phyloP scores from a whole-genome alignment of 1,284 basidiomycete species.

The Tremellales sp. region DNA sequence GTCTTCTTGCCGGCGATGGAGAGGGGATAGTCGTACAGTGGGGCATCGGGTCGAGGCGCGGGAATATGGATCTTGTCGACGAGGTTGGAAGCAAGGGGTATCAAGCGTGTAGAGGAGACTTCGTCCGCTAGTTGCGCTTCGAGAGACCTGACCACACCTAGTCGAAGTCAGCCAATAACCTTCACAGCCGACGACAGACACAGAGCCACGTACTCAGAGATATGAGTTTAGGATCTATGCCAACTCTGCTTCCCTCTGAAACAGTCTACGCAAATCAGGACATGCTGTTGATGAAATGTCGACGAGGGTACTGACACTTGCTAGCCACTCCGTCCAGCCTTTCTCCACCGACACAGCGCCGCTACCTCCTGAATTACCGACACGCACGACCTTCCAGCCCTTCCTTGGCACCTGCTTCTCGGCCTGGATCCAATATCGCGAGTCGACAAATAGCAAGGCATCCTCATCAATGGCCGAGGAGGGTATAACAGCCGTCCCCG shows the following conservation, averaged over 20 bases:
- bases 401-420: slow-evolving; percentile 67
- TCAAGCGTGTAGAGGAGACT: slow-evolving; percentile 59
- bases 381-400: slow-evolving; percentile 66
- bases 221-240: slow-evolving; percentile 84
- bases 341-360: slow-evolving; percentile 51
- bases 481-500: slow-evolving; percentile 74
- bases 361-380: slow-evolving; percentile 55
- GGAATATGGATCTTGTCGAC: slow-evolving; percentile 78
- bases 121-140: slow-evolving; percentile 48
- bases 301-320: slow-evolving; percentile 55
- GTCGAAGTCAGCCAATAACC: neutral
- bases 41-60: slow-evolving; percentile 62
- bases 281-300: too few species aligned
- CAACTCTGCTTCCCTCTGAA: slow-evolving; percentile 60
- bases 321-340: slow-evolving; percentile 75
- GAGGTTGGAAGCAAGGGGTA: slow-evolving; percentile 61
- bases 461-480: slow-evolving; percentile 57
- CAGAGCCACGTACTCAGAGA: slow-evolving; percentile 54
- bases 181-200: neutral
- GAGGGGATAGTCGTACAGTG: slow-evolving; percentile 69
- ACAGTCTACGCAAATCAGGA: too few species aligned
- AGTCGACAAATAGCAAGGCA: slow-evolving; percentile 68
- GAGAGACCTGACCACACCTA: slow-evolving; percentile 21
- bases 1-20: slow-evolving; percentile 63
- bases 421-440: slow-evolving; percentile 85